Percentiles rank a stretch among this genome's conserved stretches.
These are phyloP conservation scores for Boletus edulis DNA, from an alignment of 768 basidiomycete species.

Conservation along the genomic window DNA sequence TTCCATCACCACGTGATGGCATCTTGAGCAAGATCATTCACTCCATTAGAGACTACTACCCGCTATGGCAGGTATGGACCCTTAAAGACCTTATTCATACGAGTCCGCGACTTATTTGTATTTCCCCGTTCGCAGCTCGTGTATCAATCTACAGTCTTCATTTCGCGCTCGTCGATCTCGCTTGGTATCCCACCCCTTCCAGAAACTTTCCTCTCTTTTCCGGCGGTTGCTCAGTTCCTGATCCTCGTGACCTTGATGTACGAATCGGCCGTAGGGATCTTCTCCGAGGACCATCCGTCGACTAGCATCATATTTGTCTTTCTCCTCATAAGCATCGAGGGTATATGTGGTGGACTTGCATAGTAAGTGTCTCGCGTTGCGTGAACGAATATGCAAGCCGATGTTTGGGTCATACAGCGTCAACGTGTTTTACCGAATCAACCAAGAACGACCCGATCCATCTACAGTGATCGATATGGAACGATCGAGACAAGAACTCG, in stretches of 20 bases:
- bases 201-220: conserved; percentile 60
- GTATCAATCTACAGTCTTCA: conserved; percentile 88
- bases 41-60: conserved; percentile 89
- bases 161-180: conserved; percentile 90
- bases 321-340: conserved; percentile 79
- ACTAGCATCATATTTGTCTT: conserved; percentile 65
- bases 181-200: conserved; percentile 82
- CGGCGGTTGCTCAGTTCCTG: conserved; percentile 66
- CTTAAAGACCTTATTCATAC: conserved; percentile 2
- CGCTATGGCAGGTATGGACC: conserved; percentile 79
- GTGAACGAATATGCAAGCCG: not conserved
- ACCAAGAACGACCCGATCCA: conserved; percentile 61
- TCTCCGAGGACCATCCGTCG: conserved; percentile 42
- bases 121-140: conserved; percentile 50
- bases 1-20: conserved; percentile 61
- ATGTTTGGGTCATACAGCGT: conserved; percentile 46
- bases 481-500: conserved; percentile 69
- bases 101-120: conserved; percentile 2
- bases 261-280: conserved; percentile 70
- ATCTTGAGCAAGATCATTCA: conserved; percentile 77
- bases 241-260: conserved; percentile 62
- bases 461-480: conserved; percentile 49
- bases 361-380: conserved; percentile 55
- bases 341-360: conserved; percentile 88
- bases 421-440: conserved; percentile 82